These are phyloP conservation scores for Thuidium tamariscinum DNA, from an alignment of 225 moss, liverwort and hornwort genomes.

Conservation along the genomic window DNA sequence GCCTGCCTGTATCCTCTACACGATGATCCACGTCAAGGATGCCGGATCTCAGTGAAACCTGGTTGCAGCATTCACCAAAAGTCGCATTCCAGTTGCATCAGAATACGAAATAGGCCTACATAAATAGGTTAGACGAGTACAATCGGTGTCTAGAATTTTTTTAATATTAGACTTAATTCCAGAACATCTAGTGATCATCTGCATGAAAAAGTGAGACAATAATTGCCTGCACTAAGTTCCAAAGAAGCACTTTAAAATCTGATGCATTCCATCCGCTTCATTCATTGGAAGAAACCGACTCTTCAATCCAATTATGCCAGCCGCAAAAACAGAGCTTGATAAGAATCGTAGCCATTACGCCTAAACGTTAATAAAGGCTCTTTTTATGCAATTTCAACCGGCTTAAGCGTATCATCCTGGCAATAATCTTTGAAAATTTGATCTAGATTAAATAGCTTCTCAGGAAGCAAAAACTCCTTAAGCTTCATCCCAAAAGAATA, in stretches of 20 bases:
- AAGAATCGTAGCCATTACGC: not conserved
- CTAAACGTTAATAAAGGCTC: not conserved
- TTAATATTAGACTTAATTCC: not conserved
- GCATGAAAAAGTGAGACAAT: not conserved
- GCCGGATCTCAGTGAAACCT: slow-evolving; percentile 57
- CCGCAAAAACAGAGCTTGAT: not conserved
- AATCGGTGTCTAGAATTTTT: not conserved
- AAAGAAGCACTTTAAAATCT: not conserved
- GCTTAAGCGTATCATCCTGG: not conserved
- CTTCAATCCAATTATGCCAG: not conserved
- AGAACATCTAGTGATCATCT: not conserved
- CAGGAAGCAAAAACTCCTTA: not conserved
- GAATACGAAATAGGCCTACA: not conserved
- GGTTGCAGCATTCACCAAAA: not conserved
- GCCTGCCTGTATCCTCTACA: slow-evolving; percentile 62
- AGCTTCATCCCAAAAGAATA: not conserved
- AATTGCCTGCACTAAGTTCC: not conserved
- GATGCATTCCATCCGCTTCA: not conserved
- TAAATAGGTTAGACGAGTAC: not conserved
- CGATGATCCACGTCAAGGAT: slow-evolving; percentile 60
- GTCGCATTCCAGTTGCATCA: not conserved
- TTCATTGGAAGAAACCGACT: not conserved
- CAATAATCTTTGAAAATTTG: not conserved
- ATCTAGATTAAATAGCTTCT: not conserved
- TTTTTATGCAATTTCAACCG: not conserved